Conservation (phyloP, 1,139 yeast species). For the Yamadazyma dushanensis region DNA sequence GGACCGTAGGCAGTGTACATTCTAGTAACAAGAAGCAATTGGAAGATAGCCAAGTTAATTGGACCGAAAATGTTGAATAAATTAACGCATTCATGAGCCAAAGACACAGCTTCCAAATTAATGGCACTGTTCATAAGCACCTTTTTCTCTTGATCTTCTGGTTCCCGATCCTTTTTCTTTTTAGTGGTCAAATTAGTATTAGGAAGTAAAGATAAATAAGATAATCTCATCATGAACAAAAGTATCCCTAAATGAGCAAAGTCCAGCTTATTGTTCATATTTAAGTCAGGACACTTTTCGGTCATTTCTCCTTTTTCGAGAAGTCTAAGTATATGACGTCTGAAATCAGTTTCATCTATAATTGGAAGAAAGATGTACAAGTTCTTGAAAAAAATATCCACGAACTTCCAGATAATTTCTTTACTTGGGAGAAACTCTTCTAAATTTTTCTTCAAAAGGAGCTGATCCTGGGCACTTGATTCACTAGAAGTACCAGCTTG, state of each 20-base stretch:
- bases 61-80: conserved; percentile 36
- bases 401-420: conserved; percentile 41
- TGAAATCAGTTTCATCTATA: conserved; percentile 38
- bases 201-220: conserved; percentile 22
- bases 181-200: conserved; percentile 1
- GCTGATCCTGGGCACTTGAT: background rate
- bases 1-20: conserved; percentile 43
- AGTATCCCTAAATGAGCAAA: conserved; percentile 25
- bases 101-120: conserved; percentile 21
- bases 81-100: conserved; percentile 36
- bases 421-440: conserved; percentile 40
- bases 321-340: conserved; percentile 16
- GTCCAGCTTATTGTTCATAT: conserved; percentile 20
- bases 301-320: conserved; percentile 19
- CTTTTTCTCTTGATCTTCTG: conserved; percentile 6
- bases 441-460: conserved; percentile 27
- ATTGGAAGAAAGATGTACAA: conserved; percentile 49
- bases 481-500: background rate
- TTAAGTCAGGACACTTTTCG: conserved; percentile 13
- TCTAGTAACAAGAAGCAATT: conserved; percentile 42
- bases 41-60: conserved; percentile 49
- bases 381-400: conserved; percentile 42
- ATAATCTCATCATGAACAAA: conserved; percentile 21
- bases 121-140: conserved; percentile 18
- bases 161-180: background rate